Base-by-base conservation (phyloP, 805 yeast genomes). In the Priceomyces medius region DNA sequence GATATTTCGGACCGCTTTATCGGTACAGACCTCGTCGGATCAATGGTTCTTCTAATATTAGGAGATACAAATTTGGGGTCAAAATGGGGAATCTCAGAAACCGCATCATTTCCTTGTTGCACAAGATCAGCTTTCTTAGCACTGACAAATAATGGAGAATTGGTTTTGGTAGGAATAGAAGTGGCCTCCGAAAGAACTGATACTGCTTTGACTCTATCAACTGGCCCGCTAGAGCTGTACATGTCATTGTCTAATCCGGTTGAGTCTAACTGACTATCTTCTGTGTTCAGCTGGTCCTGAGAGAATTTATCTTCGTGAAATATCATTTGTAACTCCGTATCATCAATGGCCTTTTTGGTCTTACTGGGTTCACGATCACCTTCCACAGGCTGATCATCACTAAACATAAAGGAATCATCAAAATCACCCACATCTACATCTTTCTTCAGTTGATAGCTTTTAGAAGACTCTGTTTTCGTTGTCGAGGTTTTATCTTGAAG, bases 21-120 rank as follows among this genome's bases (percentile, higher is more conserved):
- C 2, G 85, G 89, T 3, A 79, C 76, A 0, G 90, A 84, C 43
- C 76, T 80, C 1, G 74, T 71, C 35, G 83, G 91, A 57, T 85
- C 89, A 10, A 83, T 67, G 0, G 84, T 81, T 14, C 72, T 58
- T 33, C 67, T 54, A 41, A 80, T 76, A 47, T 71, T 74, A 10
- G 73, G 76, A 4, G 78, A 78, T 32, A 76, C 79, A 40, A 59
- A 59, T 75, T 77, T 54, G 28, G 71, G 59, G 45, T 80, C 77
- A 47, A 73, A 78, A 38, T 74, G 77, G 0, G 85, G 80, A 36
- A 82, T 74, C 49, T 73, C 80, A n/a, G 73, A 58, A n/a, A n/a
- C n/a, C 3, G 61, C 59, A 4, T 66, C 62, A 7, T 55, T 46
- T 19, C 68, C 66, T 45, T 76, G 81, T 46, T 76, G 82, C 7